Evolutionary conservation across 2,329 filamentous ascomycete genomes (phyloP), one percentile per base, ranked within the genome.

Genomic region (Aspergillus glaucus): DNA sequence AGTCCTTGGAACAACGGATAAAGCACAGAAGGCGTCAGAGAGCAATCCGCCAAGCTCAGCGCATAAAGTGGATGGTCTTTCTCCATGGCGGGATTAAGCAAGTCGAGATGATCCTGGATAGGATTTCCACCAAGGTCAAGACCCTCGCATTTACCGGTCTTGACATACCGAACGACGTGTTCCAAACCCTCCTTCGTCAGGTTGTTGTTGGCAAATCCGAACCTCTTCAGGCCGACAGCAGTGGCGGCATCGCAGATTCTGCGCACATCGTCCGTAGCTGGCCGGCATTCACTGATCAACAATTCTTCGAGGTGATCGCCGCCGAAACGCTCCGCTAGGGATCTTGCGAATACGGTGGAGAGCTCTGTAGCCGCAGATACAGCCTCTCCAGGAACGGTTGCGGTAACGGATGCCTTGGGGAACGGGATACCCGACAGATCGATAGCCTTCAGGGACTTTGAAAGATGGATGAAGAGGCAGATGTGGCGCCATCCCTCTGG

Each of bases 401-500:
- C 45, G 15, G 57, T 36, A 37, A 62, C 44, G 22, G 60, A 55
- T 3, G 64, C 59, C 41, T 73, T 71, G 2, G 88, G 90, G 55
- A 97, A 92, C 2, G 82, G 80, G 50, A 95, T 85, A 61, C 88
- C 86, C 1, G 91, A 95, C 24, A 97, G 67, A 65, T 98, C 93
- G 21, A 97, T 79, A 5, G 81, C 86, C 66, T 90, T 91, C 48
- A 98, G 75, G 1, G 90, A 90, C 53, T 84, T 85, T 59, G 88
- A 95, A 75, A 96, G 85, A 69, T 95, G 88, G 46, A 95, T 77
- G 64, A 97, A 98, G 6, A 95, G 75, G 37, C 86, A 86, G 49
- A 97, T 84, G 63, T 97, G 84, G 60, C 86, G 90, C 93, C 93
- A 98, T 14, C 92, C 93, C 54, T 94, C 86, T 0, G 78, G 76